A percentile compares a stretch with the other conserved stretches of the same genome.
phyloP scores from a whole-genome alignment of 495 filamentous ascomycete species.

The Penicillium dipodomyicola region DNA sequence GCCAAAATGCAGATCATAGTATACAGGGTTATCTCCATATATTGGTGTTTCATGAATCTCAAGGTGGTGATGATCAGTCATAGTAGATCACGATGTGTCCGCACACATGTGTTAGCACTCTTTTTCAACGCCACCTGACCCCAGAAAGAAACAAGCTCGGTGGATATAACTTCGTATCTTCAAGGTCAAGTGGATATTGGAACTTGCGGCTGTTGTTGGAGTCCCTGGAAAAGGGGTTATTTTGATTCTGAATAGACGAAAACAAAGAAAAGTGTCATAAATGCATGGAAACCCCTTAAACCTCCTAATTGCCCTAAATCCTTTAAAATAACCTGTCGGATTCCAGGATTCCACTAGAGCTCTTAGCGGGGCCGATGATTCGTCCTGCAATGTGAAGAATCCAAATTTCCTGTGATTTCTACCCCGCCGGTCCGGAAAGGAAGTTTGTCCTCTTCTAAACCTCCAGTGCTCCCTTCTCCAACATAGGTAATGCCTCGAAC shows the following conservation, averaged over 20 bases:
- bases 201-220: no score
- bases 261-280: background rate
- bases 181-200: no score
- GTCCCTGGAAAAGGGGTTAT: no score
- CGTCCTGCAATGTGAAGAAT: constrained; percentile 5
- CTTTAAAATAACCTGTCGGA: no score
- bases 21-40: background rate
- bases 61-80: background rate
- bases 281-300: background rate
- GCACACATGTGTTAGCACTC: background rate
- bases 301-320: no score
- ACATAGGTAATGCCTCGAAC: constrained; percentile 5
- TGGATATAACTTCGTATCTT: background rate
- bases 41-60: background rate
- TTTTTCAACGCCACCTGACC: background rate
- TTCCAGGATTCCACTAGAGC: no score
- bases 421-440: constrained; percentile 21
- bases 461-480: background rate
- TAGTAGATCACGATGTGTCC: background rate
- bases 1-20: background rate
- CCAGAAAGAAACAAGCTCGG: background rate
- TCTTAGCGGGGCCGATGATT: constrained; percentile 9
- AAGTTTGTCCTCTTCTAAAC: constrained; percentile 20
- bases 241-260: background rate
- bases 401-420: constrained; percentile 13